Base-by-base conservation (phyloP, 805 yeast species). In the Candida tammaniensis region DNA sequence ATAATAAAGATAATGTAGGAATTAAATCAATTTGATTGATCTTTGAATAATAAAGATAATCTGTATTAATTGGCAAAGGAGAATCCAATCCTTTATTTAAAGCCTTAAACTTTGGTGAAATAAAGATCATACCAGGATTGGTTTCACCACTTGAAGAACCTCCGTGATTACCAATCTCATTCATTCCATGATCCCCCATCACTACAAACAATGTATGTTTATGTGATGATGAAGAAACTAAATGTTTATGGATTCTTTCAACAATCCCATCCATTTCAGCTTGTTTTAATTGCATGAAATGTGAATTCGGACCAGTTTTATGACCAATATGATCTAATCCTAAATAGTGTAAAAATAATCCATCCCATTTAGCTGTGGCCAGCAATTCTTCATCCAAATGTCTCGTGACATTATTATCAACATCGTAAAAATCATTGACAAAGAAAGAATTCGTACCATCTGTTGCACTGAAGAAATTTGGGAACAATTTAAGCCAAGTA, bases 301-400 rank as follows among this genome's bases (percentile, higher is more conserved):
- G 60, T 8, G 96, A 86, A 5, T 62, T 49, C 0, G 98, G 91
- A 0, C 99, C 99, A 28, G 95, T 94, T 54, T 88, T 91, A 57
- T 93, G 99, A 2, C 99, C 99, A 49, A 93, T 93, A 55, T 93
- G 99, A 54, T 93, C 99, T 18, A 93, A 65, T 0, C 99, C 99
- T 13, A 93, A 63, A 50, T 91, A 93, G 55, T 93, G 99, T 24
- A 93, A 62, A 24, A 93, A 82, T 42, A 93, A 62, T 4, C 80
- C 82, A 53, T 93, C 96, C 98, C 98, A 93, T 3, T 61, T 43
- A 0, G 45, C 26, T 13, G 55, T 44, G 1, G 59, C 51, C 9
- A 56, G 48, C 17, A 91, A 55, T 44, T 86, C 86, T 5, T 54
- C 46, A 25, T 76, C 80, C 19, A 93, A 55, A 56, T 93, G 97